Conservation (phyloP, 2,329 filamentous ascomycete species). For the Fusarium vanettenii region DNA sequence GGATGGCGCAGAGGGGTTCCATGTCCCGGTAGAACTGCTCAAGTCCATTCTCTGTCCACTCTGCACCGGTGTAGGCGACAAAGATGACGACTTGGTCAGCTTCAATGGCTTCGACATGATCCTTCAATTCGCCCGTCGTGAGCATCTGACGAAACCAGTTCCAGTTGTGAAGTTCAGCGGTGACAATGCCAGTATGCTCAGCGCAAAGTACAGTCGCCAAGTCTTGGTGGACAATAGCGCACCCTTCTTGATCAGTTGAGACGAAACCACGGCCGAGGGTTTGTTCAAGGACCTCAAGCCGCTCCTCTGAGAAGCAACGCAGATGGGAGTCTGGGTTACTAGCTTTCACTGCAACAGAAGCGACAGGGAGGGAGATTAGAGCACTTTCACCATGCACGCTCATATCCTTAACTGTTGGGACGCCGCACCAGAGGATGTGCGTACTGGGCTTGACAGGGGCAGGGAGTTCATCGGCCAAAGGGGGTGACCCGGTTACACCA, state of each 20-base stretch:
- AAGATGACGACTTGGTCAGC: background rate
- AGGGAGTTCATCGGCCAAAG: background rate
- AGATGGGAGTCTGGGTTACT: background rate
- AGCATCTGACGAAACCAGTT: background rate
- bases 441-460: background rate
- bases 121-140: background rate
- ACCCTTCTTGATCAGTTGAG: background rate
- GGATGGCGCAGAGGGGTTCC: background rate
- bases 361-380: background rate
- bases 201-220: background rate
- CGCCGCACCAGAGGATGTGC: background rate
- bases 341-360: background rate
- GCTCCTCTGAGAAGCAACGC: background rate
- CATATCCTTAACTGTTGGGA: background rate
- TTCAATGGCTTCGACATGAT: background rate
- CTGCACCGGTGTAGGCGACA: background rate
- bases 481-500: background rate
- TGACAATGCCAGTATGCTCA: background rate
- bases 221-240: background rate
- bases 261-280: background rate
- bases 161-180: background rate
- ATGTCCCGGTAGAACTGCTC: background rate
- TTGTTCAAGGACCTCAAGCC: background rate
- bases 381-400: no score
- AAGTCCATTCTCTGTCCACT: background rate